Evolutionary conservation across 176 grass and related monocot species (phyloP).

Genomic region (Oryza punctata): DNA sequence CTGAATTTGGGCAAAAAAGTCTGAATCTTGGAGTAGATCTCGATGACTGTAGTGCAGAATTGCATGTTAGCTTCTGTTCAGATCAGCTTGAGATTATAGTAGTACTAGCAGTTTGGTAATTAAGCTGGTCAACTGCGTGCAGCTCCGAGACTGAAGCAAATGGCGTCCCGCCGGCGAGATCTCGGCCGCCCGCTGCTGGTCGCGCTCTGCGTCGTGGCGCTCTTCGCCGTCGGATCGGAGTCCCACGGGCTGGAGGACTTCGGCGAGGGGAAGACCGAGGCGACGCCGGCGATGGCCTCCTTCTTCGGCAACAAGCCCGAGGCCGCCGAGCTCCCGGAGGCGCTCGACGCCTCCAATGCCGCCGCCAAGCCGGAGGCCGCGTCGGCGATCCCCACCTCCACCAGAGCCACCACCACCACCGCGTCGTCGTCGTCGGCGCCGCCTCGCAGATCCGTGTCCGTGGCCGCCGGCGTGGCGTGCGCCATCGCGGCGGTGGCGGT

Average conservation of each 20-base stretch:
- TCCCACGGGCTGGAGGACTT: conserved; percentile 45
- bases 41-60: neutral
- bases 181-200: conserved; percentile 15
- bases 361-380: conserved; percentile 54
- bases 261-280: neutral
- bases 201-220: conserved; percentile 38
- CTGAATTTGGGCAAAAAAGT: neutral
- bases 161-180: conserved; percentile 36
- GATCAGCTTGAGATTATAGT: neutral
- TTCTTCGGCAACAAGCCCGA: conserved; percentile 60
- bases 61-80: neutral
- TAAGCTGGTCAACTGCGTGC: neutral
- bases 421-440: neutral
- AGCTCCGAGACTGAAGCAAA: conserved; percentile 19
- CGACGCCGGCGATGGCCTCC: conserved; percentile 31
- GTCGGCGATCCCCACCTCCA: conserved; percentile 38
- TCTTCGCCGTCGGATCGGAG: conserved; percentile 40
- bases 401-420: neutral
- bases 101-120: neutral
- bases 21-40: conserved; percentile 5
- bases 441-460: conserved; percentile 46
- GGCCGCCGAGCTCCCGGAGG: conserved; percentile 51
- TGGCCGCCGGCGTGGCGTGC: conserved; percentile 54
- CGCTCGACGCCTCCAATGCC: conserved; percentile 15
- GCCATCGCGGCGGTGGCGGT: conserved; percentile 50